These are phyloP conservation scores for Pseudopithomyces maydicus DNA, from an alignment of 2,329 filamentous ascomycete genomes.

Conservation along the genomic window DNA sequence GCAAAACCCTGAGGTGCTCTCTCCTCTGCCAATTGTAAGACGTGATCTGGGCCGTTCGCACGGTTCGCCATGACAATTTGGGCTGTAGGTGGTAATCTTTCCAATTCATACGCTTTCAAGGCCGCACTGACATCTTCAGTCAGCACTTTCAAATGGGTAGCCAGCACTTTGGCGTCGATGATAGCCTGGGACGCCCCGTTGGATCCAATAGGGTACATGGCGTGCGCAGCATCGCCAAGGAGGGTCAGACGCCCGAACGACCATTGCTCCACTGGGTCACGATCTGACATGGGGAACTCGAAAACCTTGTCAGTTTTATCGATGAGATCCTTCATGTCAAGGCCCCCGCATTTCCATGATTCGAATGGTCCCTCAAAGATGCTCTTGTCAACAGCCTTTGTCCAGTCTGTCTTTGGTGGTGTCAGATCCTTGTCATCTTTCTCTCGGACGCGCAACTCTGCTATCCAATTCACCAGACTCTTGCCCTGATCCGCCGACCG, in stretches of 20 bases:
- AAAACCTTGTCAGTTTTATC: slow-evolving; percentile 49
- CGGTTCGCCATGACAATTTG: slow-evolving; percentile 55
- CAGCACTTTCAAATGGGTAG: slow-evolving; percentile 35
- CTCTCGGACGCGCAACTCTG: slow-evolving; percentile 49
- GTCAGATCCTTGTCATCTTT: slow-evolving; percentile 51
- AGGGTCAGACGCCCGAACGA: slow-evolving; percentile 40
- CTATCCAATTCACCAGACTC: slow-evolving; percentile 55
- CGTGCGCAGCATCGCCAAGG: slow-evolving; percentile 50
- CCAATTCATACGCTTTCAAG: slow-evolving; percentile 46
- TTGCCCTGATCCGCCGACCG: slow-evolving; percentile 43
- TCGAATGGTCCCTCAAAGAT: slow-evolving; percentile 49
- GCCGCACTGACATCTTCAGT: slow-evolving; percentile 36
- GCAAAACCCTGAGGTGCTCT: slow-evolving; percentile 47
- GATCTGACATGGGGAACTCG: slow-evolving; percentile 55
- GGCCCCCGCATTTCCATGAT: slow-evolving; percentile 50
- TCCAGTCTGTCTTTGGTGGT: slow-evolving; percentile 53
- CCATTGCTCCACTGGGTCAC: slow-evolving; percentile 50
- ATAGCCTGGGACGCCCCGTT: slow-evolving; percentile 54
- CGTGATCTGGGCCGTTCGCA: slow-evolving; percentile 54
- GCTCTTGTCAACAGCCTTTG: slow-evolving; percentile 48
- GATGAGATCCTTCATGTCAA: slow-evolving; percentile 51
- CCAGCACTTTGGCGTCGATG: slow-evolving; percentile 50
- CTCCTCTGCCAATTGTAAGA: slow-evolving; percentile 53
- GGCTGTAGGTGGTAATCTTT: slow-evolving; percentile 49
- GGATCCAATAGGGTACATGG: slow-evolving; percentile 52